These are phyloP conservation scores for Solanum corneliomulleri DNA, from an alignment of 257 asterid species.

Conservation along the genomic window DNA sequence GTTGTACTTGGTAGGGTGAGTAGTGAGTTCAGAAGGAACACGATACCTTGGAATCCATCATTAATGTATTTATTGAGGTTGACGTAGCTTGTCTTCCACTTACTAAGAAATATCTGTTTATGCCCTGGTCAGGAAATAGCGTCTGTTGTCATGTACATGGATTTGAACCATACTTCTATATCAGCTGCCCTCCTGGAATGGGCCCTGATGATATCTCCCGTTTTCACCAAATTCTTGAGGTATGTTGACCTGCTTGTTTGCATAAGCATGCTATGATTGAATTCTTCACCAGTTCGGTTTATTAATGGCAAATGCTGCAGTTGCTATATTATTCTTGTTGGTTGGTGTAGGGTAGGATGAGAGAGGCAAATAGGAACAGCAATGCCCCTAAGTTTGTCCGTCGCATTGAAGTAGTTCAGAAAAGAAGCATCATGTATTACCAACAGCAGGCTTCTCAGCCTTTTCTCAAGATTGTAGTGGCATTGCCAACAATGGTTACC, in stretches of 20 bases:
- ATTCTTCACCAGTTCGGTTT: background rate
- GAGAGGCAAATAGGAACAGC: constrained; percentile 58
- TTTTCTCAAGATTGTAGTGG: constrained; percentile 87
- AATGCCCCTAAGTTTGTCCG: constrained; percentile 64
- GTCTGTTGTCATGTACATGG: constrained; percentile 94
- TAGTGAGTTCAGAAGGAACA: background rate
- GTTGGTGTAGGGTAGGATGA: constrained; percentile 65
- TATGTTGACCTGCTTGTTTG: constrained; percentile 7
- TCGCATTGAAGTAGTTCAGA: constrained; percentile 73
- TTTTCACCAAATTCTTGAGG: constrained; percentile 92
- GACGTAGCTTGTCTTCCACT: background rate
- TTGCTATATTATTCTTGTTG: background rate
- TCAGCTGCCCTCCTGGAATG: constrained; percentile 90
- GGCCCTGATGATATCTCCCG: constrained; percentile 92
- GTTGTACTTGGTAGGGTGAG: background rate
- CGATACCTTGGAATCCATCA: background rate
- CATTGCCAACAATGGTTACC: constrained; percentile 93
- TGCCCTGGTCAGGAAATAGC: constrained; percentile 65
- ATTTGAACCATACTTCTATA: constrained; percentile 89
- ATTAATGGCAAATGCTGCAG: background rate
- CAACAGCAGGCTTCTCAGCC: constrained; percentile 75
- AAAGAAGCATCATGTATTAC: constrained; percentile 85
- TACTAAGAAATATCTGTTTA: constrained; percentile 1
- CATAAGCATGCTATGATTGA: background rate
- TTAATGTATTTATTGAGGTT: background rate